Percentiles rank a stretch among this genome's conserved stretches.
phyloP scores from a whole-genome alignment of 345 rosid genomes.

The Eucalyptus brandiana region DNA sequence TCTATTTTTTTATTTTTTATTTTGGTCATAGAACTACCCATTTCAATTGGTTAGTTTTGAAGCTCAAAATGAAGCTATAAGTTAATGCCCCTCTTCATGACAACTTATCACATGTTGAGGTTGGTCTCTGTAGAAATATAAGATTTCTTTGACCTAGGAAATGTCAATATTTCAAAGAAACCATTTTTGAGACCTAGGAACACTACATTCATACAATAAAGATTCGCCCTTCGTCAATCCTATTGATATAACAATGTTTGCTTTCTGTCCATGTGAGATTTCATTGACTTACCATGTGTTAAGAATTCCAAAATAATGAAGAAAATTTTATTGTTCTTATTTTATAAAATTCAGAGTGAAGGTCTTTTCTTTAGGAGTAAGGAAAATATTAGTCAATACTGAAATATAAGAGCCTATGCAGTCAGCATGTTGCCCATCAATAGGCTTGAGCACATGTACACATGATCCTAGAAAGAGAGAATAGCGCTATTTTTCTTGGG shows the following conservation, averaged over 20 bases:
- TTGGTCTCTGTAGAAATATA: background rate
- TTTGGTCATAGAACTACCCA: background rate
- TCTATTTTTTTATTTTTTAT: fast-evolving
- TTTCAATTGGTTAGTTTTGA: background rate
- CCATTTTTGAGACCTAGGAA: background rate
- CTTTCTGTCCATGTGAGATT: background rate
- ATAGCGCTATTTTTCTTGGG: background rate
- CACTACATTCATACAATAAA: background rate
- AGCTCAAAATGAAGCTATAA: background rate
- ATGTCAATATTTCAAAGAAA: background rate
- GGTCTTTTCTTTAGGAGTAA: background rate
- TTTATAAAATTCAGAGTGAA: background rate
- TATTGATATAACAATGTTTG: background rate
- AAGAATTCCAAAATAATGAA: background rate
- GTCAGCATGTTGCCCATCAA: background rate
- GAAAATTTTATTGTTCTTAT: background rate
- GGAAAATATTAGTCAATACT: background rate
- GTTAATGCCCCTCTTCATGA: background rate
- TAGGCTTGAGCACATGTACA: background rate
- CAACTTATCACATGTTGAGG: background rate
- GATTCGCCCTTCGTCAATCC: background rate
- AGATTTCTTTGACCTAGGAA: background rate
- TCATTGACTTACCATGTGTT: background rate
- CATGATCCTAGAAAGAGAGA: background rate
- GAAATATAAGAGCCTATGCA: background rate